Percentiles rank a stretch among this genome's conserved stretches.
Evolutionary conservation across 768 basidiomycete species (phyloP).

Genomic region (Suillus bovinus): DNA sequence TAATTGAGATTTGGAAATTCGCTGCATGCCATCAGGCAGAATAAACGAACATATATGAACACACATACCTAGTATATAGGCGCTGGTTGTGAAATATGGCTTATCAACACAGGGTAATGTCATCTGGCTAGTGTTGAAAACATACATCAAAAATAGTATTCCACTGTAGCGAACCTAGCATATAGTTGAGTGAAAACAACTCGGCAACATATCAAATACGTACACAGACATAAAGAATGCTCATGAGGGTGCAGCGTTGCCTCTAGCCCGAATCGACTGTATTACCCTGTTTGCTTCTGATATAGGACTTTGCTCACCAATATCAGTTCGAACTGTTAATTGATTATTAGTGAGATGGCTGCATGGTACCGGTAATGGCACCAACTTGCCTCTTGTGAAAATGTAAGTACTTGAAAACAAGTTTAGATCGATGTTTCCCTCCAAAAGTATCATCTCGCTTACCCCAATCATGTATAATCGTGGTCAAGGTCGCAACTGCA

Average conservation of each 20-base stretch:
- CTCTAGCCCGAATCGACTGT: not conserved
- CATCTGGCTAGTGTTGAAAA: not conserved
- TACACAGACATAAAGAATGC: not conserved
- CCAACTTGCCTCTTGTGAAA: not conserved
- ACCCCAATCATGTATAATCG: conserved; percentile 1
- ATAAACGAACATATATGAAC: not conserved
- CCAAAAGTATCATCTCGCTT: not conserved
- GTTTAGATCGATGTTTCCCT: not conserved
- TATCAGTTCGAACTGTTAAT: not conserved
- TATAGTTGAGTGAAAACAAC: not conserved
- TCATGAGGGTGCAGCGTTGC: not conserved
- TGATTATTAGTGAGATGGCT: not conserved
- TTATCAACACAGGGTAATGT: not conserved
- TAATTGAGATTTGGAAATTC: not conserved
- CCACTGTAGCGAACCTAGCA: not conserved
- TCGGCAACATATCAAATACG: not conserved
- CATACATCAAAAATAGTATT: not conserved
- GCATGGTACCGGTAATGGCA: no score
- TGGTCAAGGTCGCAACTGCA: not conserved
- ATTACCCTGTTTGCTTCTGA: not conserved
- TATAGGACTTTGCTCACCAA: not conserved
- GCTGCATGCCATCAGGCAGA: not conserved
- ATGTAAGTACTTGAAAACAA: not conserved
- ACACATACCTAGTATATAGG: not conserved
- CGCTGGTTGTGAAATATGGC: not conserved